Base-by-base conservation (phyloP, 169 alveolate species). In the Plasmodium relictum region DNA sequence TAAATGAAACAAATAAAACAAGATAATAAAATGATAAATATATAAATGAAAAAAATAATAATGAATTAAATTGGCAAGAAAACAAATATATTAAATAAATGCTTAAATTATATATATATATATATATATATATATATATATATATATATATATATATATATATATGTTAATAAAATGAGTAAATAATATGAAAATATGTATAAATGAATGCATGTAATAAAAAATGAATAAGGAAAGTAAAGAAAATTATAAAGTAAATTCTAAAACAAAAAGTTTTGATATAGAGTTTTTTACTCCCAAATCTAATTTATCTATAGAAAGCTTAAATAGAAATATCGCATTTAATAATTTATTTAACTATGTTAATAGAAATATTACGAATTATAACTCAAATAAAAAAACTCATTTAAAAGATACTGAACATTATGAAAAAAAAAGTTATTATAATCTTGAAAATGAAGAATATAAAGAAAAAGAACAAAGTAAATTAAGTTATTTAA, bases 251-350 rank as follows among this genome's bases (percentile, higher is more conserved):
- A 56, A 42, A 62, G 14, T 39, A 69, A 41, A 56, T 48, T 68
- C 50, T 20, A 68, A 68, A 54, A 80, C 48, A 22, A 80, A 68
- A 65, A 44, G 45, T 24, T 54, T 73, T 1, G 90, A 80, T 26
- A 71, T 50, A 9, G 73, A 68, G 39, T 80, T 80, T 58, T 80
- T 52, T 69, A 80, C 90, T 6, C 90, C 90, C 0, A 80, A 80
- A 26, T 80, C 90, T 12, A 80, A 68, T 68, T 56, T 68, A n/a
- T 56, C 90, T 2, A 41, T 66, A 66, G 90, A 69, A 8, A 68
- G 90, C 44, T n/a, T 68, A 41, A 66, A 45, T 31, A 65, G 72
- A 68, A 24, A 45, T 39, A 45, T 18, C 16, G 90, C 90, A n/a
- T 68, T 68, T 31, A 56, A 80, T 37, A 80, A 68, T 44, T 68